These are phyloP conservation scores for Nannochloris sp. DNA, from an alignment of 139 green algal genomes.

Conservation along the genomic window DNA sequence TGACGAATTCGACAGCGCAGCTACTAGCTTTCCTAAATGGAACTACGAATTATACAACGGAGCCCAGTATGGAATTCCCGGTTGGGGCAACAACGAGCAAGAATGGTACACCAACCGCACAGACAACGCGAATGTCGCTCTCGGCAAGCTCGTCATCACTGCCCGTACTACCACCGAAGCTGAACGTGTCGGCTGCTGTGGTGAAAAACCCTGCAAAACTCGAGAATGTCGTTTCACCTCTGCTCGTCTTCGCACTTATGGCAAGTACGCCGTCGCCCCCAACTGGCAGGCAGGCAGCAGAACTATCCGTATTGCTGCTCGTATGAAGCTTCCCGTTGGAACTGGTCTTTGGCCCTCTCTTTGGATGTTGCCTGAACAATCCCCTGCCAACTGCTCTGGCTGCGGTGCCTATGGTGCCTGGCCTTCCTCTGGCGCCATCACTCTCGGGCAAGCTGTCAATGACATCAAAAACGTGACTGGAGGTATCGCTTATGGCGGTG, in stretches of 20 bases:
- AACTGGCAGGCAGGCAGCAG: not conserved
- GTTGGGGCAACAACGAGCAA: conserved; percentile 3
- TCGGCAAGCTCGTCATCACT: conserved; percentile 1
- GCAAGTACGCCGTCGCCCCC: conserved; percentile 8
- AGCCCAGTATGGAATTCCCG: conserved; percentile 3
- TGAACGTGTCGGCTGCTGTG: not conserved
- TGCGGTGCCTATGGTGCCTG: conserved; percentile 19
- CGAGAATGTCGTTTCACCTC: conserved; percentile 6
- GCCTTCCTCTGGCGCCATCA: conserved; percentile 18
- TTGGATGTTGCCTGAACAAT: conserved; percentile 10
- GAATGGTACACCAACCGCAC: conserved; percentile 11
- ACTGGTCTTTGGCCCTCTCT: conserved; percentile 21
- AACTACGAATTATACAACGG: conserved; percentile 5
- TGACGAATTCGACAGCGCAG: conserved; percentile 1
- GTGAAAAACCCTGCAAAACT: not conserved
- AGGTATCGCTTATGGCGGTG: conserved; percentile 7
- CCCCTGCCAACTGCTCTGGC: not conserved
- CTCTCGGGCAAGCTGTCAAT: conserved; percentile 17
- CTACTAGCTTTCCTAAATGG: conserved; percentile 1
- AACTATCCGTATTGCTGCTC: conserved; percentile 2
- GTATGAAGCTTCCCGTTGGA: conserved; percentile 9
- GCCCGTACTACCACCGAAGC: not conserved
- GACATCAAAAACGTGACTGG: not conserved
- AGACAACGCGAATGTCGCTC: not conserved
- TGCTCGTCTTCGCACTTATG: conserved; percentile 1